Evolutionary conservation across 768 basidiomycete species (phyloP).

Genomic region (Lactarius tabidus): DNA sequence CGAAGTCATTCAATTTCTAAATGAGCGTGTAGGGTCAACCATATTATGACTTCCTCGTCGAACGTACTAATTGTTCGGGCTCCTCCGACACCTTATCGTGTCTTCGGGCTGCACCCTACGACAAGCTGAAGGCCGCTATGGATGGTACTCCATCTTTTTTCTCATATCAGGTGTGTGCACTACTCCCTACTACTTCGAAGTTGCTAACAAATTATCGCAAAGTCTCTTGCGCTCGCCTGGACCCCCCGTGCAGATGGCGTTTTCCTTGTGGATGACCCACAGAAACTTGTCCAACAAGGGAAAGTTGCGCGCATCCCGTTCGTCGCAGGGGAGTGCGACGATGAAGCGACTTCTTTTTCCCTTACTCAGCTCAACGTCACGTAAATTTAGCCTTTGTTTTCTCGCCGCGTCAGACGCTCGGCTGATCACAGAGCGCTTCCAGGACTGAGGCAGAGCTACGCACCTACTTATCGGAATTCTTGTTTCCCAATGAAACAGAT

Average conservation of each 20-base stretch:
- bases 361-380: constrained; percentile 28
- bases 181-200: not conserved
- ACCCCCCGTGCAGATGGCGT: constrained; percentile 39
- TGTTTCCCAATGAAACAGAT: constrained; percentile 9
- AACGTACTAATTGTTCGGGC: constrained; percentile 35
- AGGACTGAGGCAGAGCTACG: constrained; percentile 24
- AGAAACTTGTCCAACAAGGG: constrained; percentile 34
- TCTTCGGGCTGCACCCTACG: not conserved
- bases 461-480: constrained; percentile 15
- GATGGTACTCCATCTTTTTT: not conserved
- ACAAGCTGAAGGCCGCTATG: not conserved
- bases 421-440: not conserved
- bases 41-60: constrained; percentile 42
- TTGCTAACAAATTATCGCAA: not conserved
- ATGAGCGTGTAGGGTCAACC: constrained; percentile 28
- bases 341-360: constrained; percentile 30
- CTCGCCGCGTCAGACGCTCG: not conserved
- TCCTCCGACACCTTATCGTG: not conserved
- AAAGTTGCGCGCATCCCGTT: constrained; percentile 31
- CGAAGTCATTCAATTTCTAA: not conserved
- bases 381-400: constrained; percentile 19
- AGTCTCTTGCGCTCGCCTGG: constrained; percentile 35
- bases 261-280: constrained; percentile 35
- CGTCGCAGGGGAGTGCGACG: constrained; percentile 32
- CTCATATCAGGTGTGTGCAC: not conserved